Percentiles rank a stretch among this genome's conserved stretches.
These are phyloP conservation scores for Conringia planisiliqua DNA, from an alignment of 345 rosid species.

Conservation along the genomic window DNA sequence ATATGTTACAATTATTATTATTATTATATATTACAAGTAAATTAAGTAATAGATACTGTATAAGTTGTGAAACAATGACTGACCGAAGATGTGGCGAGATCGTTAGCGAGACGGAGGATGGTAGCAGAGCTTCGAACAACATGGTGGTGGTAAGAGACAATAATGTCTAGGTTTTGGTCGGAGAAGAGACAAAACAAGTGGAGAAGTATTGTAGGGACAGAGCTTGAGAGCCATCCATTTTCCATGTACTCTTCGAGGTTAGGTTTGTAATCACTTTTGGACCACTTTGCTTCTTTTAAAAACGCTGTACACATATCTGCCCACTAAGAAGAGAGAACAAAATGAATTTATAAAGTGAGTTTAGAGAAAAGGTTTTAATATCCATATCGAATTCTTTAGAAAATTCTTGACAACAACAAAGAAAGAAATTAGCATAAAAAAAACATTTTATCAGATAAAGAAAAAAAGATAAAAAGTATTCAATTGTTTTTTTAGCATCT, in stretches of 20 bases:
- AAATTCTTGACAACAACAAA: neutral
- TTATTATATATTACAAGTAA: no score
- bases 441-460: neutral
- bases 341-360: neutral
- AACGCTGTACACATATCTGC: constrained; percentile 33
- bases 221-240: constrained; percentile 36
- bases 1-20: no score
- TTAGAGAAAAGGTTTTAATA: neutral
- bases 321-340: constrained; percentile 38
- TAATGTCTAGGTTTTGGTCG: constrained; percentile 9
- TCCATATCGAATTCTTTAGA: neutral
- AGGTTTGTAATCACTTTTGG: constrained; percentile 34
- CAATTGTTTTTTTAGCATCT: neutral
- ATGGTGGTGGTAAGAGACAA: constrained; percentile 10
- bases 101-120: constrained; percentile 35
- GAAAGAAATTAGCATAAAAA: neutral
- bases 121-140: constrained; percentile 33
- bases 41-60: neutral
- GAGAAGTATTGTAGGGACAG: constrained; percentile 19
- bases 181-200: constrained; percentile 19
- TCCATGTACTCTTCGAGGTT: constrained; percentile 40
- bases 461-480: neutral
- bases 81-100: constrained; percentile 47
- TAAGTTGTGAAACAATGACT: neutral
- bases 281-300: constrained; percentile 49